Evolutionary conservation across 2,329 filamentous ascomycete genomes (phyloP).

Genomic region (Hypomyces perniciosus): DNA sequence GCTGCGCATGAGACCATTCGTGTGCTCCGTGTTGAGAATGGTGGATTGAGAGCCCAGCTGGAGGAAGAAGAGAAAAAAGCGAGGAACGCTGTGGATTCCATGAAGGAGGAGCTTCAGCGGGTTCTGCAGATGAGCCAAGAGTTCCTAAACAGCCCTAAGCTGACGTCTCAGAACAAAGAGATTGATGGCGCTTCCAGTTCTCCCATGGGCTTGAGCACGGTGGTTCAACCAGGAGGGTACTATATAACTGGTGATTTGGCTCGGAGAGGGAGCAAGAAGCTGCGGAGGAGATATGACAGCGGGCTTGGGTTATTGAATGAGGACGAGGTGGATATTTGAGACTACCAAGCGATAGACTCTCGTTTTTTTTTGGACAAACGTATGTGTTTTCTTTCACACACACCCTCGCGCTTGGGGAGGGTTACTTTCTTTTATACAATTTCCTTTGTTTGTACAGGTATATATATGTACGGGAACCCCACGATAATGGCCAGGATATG

Average conservation of each 20-base stretch:
- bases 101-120: slow-evolving; percentile 47
- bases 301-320: slow-evolving; percentile 51
- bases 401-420: neutral
- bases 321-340: slow-evolving; percentile 37
- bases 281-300: slow-evolving; percentile 44
- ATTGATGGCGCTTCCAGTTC: no score
- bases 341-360: neutral
- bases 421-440: slow-evolving; percentile 4
- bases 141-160: slow-evolving; percentile 31
- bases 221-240: slow-evolving; percentile 12
- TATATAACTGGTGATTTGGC: slow-evolving; percentile 23
- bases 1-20: slow-evolving; percentile 42
- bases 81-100: slow-evolving; percentile 16
- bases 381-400: neutral
- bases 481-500: neutral
- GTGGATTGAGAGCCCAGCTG: slow-evolving; percentile 28
- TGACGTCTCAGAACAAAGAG: neutral
- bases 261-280: slow-evolving; percentile 33
- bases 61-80: slow-evolving; percentile 25
- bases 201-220: neutral
- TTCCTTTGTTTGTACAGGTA: slow-evolving; percentile 5
- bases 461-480: neutral
- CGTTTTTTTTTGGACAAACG: slow-evolving; percentile 15
- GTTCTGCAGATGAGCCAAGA: slow-evolving; percentile 42
- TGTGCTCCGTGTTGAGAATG: slow-evolving; percentile 42